Evolutionary conservation across 371 early-diverging fungal genomes (phyloP).

Genomic region (Mortierella sp.): DNA sequence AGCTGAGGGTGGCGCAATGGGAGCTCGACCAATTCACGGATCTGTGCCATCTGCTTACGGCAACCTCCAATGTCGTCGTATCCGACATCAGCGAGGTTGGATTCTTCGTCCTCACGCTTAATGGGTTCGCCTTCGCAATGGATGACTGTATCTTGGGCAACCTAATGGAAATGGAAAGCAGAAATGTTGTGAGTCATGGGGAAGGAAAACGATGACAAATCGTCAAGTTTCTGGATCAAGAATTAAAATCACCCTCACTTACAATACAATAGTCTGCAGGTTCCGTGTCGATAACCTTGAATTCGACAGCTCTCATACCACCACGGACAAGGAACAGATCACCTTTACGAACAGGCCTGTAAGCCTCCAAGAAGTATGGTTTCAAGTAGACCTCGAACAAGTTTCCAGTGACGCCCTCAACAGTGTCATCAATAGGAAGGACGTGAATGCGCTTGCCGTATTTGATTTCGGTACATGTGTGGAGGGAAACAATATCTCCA

Average conservation of each 20-base stretch:
- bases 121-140: slow-evolving; percentile 98
- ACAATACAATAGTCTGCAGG: slow-evolving; percentile 97
- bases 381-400: slow-evolving; percentile 98
- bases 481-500: slow-evolving; percentile 98
- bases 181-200: no score
- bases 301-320: slow-evolving; percentile 98
- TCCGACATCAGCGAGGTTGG: slow-evolving; percentile 97
- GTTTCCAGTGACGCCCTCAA: slow-evolving; percentile 97
- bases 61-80: slow-evolving; percentile 99
- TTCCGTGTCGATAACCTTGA: slow-evolving; percentile 98
- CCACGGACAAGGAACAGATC: slow-evolving; percentile 96
- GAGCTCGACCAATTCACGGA: slow-evolving; percentile 99
- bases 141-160: slow-evolving; percentile 98
- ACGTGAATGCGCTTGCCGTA: slow-evolving; percentile 97
- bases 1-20: slow-evolving; percentile 97
- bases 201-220: no score
- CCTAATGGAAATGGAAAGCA: slow-evolving; percentile 59
- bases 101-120: slow-evolving; percentile 98
- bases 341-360: slow-evolving; percentile 95
- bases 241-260: no score
- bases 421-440: slow-evolving; percentile 98
- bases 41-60: slow-evolving; percentile 99
- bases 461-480: slow-evolving; percentile 95
- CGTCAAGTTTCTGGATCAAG: no score
- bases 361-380: slow-evolving; percentile 97